Conservation (phyloP, 1,284 basidiomycete genomes). For the Apiotrichum laibachii region DNA sequence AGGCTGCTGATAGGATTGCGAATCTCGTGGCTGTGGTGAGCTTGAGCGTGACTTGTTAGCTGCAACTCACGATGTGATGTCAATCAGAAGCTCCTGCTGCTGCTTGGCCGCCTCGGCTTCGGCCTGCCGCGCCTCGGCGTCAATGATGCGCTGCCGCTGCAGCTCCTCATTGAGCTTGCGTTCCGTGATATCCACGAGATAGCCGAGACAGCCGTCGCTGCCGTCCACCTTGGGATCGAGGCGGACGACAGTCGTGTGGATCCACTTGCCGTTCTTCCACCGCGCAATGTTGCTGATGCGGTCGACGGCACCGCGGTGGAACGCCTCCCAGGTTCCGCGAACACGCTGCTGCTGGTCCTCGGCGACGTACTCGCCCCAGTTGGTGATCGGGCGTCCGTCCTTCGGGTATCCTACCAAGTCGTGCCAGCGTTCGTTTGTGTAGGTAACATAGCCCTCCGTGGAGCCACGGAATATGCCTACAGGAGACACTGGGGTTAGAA, state of each 20-base stretch:
- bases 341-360: conserved; percentile 22
- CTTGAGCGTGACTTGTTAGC: background rate
- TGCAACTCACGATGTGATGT: conserved; percentile 37
- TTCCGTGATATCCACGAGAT: conserved; percentile 42
- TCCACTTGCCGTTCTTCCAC: conserved; percentile 39
- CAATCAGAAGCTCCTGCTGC: conserved; percentile 48
- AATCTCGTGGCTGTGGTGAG: conserved; percentile 36
- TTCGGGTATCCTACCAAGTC: conserved; percentile 33
- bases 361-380: conserved; percentile 35
- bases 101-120: conserved; percentile 45
- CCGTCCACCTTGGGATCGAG: conserved; percentile 1
- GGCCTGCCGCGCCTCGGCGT: conserved; percentile 36
- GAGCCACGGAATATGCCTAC: conserved; percentile 44
- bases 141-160: conserved; percentile 40
- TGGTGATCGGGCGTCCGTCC: conserved; percentile 19
- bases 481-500: conserved; percentile 31
- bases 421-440: conserved; percentile 40
- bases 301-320: conserved; percentile 10
- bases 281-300: conserved; percentile 27
- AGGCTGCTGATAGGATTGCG: conserved; percentile 24
- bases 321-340: conserved; percentile 25
- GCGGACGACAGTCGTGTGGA: background rate
- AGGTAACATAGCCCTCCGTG: conserved; percentile 34
- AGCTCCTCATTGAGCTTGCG: conserved; percentile 44
- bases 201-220: conserved; percentile 33